Evolutionary conservation across 2,329 filamentous ascomycete genomes (phyloP), one percentile per base, ranked within the genome.

Genomic region (Neonectria sp.): DNA sequence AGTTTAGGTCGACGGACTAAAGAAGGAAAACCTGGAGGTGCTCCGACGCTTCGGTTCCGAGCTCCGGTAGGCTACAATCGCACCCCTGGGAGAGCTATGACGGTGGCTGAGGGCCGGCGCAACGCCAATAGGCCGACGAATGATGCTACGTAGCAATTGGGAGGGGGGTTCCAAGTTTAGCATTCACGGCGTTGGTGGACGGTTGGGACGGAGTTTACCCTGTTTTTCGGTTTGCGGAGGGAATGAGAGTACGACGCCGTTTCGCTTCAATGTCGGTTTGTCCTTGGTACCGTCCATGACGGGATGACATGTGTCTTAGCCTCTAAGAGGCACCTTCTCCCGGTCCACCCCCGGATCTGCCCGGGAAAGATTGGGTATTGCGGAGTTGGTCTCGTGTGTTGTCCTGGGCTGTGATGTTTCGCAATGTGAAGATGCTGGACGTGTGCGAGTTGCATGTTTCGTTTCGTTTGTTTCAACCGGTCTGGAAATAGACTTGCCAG

Each of bases 401-500:
- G 45, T 27, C 11, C 11, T 13, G 21, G 3, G 48, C 15, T 11
- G 49, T 52, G 27, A 33, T 52, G 49, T 49, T 27, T 29, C 46
- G 46, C 46, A 49, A 27, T 15, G 21, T 17, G 37, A 40, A 40
- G n/a, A 3, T 15, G 21, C 24, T 25, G 24, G 25, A 49, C 25
- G 37, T 45, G 55, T 46, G 15, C 46, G 27, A 49, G 56, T 37
- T 21, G 24, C 7, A 46, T 40, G 40, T 57, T 57, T 57, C 55
- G 25, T 48, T 53, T 52, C 57, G 21, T 51, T 60, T 65, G 62
- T 65, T 65, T 65, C 56, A 37, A 51, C 24, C 21, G 17, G 27
- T 60, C 63, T 65, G 55, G 57, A 65, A 65, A 65, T 65, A 65
- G 63, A 65, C 27, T 11, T 9, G 29, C 48, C 48, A 29, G 55